A percentile compares a stretch with the other conserved stretches of the same genome.
Conservation (phyloP, 208 protist species). For the Leishmania aethiopica region DNA sequence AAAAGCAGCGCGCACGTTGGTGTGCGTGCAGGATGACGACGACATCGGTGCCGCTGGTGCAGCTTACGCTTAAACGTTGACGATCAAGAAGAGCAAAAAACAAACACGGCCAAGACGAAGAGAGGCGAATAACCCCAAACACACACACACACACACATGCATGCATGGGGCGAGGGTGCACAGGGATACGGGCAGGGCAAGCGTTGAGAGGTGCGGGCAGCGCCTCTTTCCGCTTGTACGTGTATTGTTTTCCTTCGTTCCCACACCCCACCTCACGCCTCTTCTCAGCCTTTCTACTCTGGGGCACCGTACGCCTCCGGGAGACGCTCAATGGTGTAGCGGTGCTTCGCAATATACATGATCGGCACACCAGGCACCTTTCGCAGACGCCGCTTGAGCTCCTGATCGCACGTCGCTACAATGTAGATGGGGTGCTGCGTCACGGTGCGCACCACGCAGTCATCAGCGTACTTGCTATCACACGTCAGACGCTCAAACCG, state of each 20-base stretch:
- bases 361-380: constrained; percentile 99
- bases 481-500: constrained; percentile 97
- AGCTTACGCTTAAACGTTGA: constrained; percentile 4
- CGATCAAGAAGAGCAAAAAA: not conserved
- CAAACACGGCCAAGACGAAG: not conserved
- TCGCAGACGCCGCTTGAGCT: constrained; percentile 97
- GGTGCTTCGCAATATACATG: constrained; percentile 97
- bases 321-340: constrained; percentile 98
- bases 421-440: constrained; percentile 93
- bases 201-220: not conserved
- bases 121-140: not conserved
- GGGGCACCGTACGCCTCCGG: constrained; percentile 95
- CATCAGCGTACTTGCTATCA: constrained; percentile 99
- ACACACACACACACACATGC: not conserved
- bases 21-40: not conserved
- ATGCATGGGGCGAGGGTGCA: not conserved
- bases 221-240: not conserved
- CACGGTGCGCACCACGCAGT: constrained; percentile 98
- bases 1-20: not conserved
- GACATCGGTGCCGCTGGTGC: not conserved
- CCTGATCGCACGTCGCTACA: constrained; percentile 94
- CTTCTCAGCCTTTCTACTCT: constrained; percentile 9
- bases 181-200: not conserved
- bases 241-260: not conserved
- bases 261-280: not conserved